Percentiles rank a stretch among this genome's conserved stretches.
phyloP scores from a whole-genome alignment of 2,329 filamentous ascomycete genomes.

The Beauveria pseudobassiana region DNA sequence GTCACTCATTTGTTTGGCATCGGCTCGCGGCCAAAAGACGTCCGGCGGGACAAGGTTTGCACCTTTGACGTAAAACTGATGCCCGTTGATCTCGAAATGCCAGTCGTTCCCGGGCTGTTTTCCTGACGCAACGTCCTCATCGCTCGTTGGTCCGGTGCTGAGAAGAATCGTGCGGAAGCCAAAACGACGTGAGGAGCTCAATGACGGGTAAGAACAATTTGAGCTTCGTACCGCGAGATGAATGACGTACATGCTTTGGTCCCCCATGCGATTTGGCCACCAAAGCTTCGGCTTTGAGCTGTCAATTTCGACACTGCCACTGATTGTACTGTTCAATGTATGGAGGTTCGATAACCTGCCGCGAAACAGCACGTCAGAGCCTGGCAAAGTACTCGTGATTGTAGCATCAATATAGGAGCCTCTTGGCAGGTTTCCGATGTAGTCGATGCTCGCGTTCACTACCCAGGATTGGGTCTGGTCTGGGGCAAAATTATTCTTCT shows the following conservation, averaged over 20 bases:
- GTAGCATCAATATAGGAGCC: conserved; percentile 29
- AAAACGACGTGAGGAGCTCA: conserved; percentile 41
- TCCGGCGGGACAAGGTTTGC: conserved; percentile 58
- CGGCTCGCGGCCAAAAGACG: conserved; percentile 55
- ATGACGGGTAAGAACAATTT: conserved; percentile 20
- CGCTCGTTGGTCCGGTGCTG: conserved; percentile 46
- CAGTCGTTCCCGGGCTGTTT: conserved; percentile 36
- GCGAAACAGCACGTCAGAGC: conserved; percentile 12
- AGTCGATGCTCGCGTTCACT: conserved; percentile 53
- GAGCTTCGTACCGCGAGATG: conserved; percentile 27
- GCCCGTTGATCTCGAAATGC: conserved; percentile 60
- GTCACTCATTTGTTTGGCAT: conserved; percentile 39
- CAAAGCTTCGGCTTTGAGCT: conserved; percentile 43
- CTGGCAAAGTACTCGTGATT: conserved; percentile 34
- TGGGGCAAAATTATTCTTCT: conserved; percentile 50
- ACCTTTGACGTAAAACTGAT: conserved; percentile 57
- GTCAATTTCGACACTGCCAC: conserved; percentile 38
- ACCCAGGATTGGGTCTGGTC: conserved; percentile 52
- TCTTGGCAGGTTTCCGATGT: conserved; percentile 41
- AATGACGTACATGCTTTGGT: conserved; percentile 51
- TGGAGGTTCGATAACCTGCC: conserved; percentile 32
- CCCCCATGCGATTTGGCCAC: conserved; percentile 52
- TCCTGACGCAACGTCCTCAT: conserved; percentile 43
- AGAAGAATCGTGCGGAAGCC: conserved; percentile 57
- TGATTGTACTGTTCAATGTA: conserved; percentile 35